A percentile compares a stretch with the other conserved stretches of the same genome.
Evolutionary conservation across 1,139 yeast species (phyloP).

Genomic region (Saccharomyces hybrid): DNA sequence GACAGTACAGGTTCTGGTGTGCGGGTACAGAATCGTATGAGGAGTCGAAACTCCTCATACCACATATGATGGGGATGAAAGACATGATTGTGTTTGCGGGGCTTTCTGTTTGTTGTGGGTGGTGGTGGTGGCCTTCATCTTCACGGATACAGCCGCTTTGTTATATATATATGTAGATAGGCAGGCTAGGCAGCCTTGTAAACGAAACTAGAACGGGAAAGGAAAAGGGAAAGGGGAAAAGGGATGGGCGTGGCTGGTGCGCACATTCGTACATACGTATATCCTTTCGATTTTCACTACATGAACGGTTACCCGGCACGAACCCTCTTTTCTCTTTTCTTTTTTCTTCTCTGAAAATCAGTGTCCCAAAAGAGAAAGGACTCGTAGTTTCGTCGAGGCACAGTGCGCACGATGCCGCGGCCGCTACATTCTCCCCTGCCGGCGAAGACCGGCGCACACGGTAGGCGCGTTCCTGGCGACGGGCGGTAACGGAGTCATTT

Average conservation of each 20-base stretch:
- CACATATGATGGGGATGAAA: constrained; percentile 3
- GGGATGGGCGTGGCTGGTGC: background rate
- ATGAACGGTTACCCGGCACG: background rate
- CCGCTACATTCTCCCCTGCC: background rate
- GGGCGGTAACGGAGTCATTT: background rate
- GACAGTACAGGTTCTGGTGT: constrained; percentile 31
- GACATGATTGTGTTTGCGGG: background rate
- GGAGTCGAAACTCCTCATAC: constrained; percentile 4
- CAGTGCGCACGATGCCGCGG: background rate
- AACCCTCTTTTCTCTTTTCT: background rate
- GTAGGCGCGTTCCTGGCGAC: background rate
- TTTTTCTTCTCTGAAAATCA: background rate
- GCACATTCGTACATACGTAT: background rate
- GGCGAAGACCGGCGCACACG: background rate
- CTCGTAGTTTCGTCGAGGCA: background rate
- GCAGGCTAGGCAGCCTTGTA: too few relatives aligned
- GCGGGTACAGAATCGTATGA: constrained; percentile 14
- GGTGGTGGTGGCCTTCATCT: too few relatives aligned
- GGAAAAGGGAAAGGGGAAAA: background rate
- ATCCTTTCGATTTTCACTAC: background rate
- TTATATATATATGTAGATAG: too few relatives aligned
- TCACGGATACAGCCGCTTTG: background rate
- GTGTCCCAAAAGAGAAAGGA: background rate
- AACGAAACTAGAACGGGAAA: background rate
- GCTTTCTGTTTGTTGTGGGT: too few relatives aligned